Evolutionary conservation across 2,329 filamentous ascomycete genomes (phyloP).

Genomic region (Endothia cerciana): DNA sequence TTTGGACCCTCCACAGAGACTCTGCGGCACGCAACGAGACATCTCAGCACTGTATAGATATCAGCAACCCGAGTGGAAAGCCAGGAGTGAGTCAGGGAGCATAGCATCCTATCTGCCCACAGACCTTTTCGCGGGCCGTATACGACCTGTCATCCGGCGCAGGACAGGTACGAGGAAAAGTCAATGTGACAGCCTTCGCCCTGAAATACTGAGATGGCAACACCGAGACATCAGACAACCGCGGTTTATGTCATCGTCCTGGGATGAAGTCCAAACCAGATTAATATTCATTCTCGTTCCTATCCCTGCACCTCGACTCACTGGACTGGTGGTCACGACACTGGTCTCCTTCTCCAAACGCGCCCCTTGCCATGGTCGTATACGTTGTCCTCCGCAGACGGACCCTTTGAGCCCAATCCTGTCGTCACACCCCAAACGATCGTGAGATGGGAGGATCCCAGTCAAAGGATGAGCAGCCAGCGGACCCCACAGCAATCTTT

Average conservation of each 20-base stretch:
- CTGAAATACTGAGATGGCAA: not conserved
- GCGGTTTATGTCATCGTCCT: not conserved
- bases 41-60: not conserved
- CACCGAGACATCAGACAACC: not conserved
- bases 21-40: not conserved
- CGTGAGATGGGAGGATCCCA: not conserved
- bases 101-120: not conserved
- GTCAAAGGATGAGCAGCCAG: not conserved
- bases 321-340: not conserved
- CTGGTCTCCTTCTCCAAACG: not conserved
- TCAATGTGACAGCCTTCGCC: not conserved
- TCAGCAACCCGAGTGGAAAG: not conserved
- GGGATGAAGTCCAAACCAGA: not conserved
- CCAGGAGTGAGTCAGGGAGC: not conserved
- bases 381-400: not conserved
- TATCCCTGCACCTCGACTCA: not conserved
- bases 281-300: slow-evolving; percentile 11
- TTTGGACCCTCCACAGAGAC: not conserved
- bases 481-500: not conserved
- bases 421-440: slow-evolving; percentile 4
- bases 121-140: not conserved
- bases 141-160: not conserved
- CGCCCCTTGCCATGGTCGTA: not conserved
- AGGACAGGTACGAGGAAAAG: not conserved
- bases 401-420: not conserved